Base-by-base conservation (phyloP, 768 basidiomycete species). In the Mycena latifolia region DNA sequence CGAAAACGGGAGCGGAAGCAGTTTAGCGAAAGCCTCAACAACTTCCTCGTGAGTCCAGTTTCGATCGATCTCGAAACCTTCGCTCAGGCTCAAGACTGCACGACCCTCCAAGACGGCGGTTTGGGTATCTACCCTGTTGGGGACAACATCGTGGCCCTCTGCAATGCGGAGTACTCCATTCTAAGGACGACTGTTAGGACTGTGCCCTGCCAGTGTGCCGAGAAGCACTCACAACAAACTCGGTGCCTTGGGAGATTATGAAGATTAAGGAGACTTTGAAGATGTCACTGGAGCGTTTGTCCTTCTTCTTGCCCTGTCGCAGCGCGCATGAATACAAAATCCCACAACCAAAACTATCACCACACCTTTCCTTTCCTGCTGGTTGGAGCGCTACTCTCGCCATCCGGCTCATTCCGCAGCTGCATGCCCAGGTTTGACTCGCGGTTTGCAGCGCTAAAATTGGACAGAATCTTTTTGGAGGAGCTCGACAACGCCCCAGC, bases 51-150 rank as follows among this genome's bases (percentile, higher is more conserved):
- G 31, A 33, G 8, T 37, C 29, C 17, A 22, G 0, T 10, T 46
- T 14, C 52, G 39, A 24, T 54, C 61, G 5, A 55, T 45, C 41
- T 43, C 29, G 25, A 62, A 31, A 1, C 61, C 61, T 12, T 45
- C 20, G 1, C 3, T 22, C 3, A 20, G 4, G 12, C 54, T 22
- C n/a, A 62, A 27, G 12, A 54, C 61, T 24, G 41, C 61, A n/a
- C 53, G 61, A 6, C 61, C 61, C 15, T 53, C 8, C 11, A 22
- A 3, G 10, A 33, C 24, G 12, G 61, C 61, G 7, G n/a, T 35
- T 37, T 62, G 61, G 10, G 45, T 41, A 8, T 51, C 24, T 2
- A 29, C 24, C 18, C 35, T 22, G n/a, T 43, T 11, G 4, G 59
- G 59, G 3, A n/a, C 25, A 6, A 9, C 27, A 10, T 41, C 35